These are phyloP conservation scores for Garcia nutans DNA, from an alignment of 345 rosid genomes.

Conservation along the genomic window DNA sequence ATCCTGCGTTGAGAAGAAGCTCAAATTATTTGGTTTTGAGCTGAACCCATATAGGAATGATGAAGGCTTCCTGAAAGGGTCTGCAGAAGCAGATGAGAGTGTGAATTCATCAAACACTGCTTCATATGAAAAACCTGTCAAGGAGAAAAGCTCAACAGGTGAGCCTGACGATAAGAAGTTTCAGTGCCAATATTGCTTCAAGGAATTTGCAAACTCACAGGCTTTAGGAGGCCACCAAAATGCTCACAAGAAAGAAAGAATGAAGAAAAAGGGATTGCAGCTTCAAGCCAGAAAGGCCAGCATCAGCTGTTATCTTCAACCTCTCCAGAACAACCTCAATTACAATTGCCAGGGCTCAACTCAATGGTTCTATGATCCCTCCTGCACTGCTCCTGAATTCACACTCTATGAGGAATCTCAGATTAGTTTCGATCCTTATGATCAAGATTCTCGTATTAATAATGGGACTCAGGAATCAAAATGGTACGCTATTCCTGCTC, in stretches of 20 bases:
- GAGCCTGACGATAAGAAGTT: conserved; percentile 24
- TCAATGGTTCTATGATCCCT: conserved; percentile 47
- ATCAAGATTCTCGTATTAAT: conserved; percentile 24
- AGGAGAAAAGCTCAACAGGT: conserved; percentile 18
- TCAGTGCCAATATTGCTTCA: conserved; percentile 34
- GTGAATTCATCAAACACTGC: conserved; percentile 56
- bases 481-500: conserved; percentile 23
- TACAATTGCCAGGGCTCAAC: conserved; percentile 27
- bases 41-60: conserved; percentile 34
- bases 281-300: conserved; percentile 53
- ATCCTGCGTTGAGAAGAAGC: conserved; percentile 51
- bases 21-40: conserved; percentile 81
- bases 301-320: conserved; percentile 61
- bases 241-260: conserved; percentile 36
- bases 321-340: conserved; percentile 41
- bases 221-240: conserved; percentile 40
- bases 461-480: conserved; percentile 25
- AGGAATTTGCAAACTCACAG: conserved; percentile 36
- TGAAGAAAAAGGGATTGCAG: conserved; percentile 33
- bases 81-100: conserved; percentile 59
- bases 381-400: conserved; percentile 31
- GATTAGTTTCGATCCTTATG: conserved; percentile 53
- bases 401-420: conserved; percentile 53
- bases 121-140: conserved; percentile 26
- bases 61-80: conserved; percentile 23